These are phyloP conservation scores for Suillus discolor DNA, from an alignment of 768 basidiomycete species.

Conservation along the genomic window DNA sequence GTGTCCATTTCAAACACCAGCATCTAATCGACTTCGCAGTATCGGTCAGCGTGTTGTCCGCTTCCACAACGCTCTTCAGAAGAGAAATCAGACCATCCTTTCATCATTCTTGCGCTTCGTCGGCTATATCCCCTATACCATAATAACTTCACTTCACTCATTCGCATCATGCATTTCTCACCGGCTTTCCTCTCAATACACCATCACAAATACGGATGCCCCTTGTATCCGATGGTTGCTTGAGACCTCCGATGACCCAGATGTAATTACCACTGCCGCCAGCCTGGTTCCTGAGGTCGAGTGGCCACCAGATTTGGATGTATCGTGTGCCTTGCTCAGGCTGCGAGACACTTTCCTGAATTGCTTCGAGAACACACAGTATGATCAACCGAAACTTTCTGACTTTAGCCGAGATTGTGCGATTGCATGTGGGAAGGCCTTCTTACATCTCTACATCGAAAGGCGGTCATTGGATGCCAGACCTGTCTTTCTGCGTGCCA, in stretches of 20 bases:
- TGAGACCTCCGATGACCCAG: slow-evolving; percentile 12
- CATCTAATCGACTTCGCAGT: slow-evolving; percentile 15
- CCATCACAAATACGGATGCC: slow-evolving; percentile 6
- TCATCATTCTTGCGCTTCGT: slow-evolving; percentile 8
- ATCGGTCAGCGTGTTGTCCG: slow-evolving; percentile 3
- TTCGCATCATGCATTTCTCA: background rate
- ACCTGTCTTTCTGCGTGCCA: background rate
- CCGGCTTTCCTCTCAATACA: background rate
- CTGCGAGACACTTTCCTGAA: slow-evolving; percentile 12
- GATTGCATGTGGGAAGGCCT: slow-evolving; percentile 13
- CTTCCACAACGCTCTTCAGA: background rate
- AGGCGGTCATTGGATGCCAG: slow-evolving; percentile 7
- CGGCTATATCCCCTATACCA: slow-evolving; percentile 3
- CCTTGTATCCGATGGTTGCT: slow-evolving; percentile 13
- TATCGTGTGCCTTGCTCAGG: slow-evolving; percentile 12
- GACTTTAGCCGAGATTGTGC: slow-evolving; percentile 7
- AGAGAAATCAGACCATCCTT: background rate
- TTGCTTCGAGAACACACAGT: slow-evolving; percentile 10
- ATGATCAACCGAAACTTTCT: slow-evolving; percentile 2
- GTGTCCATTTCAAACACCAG: slow-evolving; percentile 24
- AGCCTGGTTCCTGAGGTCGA: slow-evolving; percentile 19
- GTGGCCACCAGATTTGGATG: slow-evolving; percentile 17
- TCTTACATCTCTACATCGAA: slow-evolving; percentile 9
- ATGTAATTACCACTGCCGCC: slow-evolving; percentile 14
- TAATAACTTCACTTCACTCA: background rate